phyloP scores from a whole-genome alignment of 2,329 filamentous ascomycete species.

The Neopestalotiopsis rosae region DNA sequence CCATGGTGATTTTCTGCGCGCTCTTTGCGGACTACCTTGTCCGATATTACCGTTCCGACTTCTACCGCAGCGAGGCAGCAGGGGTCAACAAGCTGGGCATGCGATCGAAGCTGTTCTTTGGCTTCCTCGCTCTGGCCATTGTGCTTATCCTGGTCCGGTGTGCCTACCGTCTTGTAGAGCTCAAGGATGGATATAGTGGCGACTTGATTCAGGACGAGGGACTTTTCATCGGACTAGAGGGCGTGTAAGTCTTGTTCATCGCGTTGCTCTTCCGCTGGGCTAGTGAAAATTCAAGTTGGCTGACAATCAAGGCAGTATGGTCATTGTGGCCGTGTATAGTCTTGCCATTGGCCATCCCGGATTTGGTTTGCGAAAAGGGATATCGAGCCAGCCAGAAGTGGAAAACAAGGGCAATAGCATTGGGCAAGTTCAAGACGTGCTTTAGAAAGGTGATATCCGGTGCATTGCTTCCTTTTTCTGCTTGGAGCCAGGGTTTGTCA shows the following conservation, averaged over 20 bases:
- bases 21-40: conserved; percentile 51
- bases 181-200: conserved; percentile 61
- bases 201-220: conserved; percentile 52
- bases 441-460: neutral
- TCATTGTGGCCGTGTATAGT: conserved; percentile 5
- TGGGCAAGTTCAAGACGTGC: neutral
- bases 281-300: neutral
- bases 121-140: conserved; percentile 55
- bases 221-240: conserved; percentile 55
- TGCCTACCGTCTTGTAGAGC: conserved; percentile 63
- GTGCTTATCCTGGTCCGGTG: conserved; percentile 62
- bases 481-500: neutral
- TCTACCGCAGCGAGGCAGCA: neutral
- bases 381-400: neutral
- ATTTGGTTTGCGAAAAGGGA: conserved; percentile 5
- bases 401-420: neutral
- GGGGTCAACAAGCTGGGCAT: neutral
- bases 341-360: conserved; percentile 11
- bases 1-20: conserved; percentile 56
- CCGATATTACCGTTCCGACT: conserved; percentile 28
- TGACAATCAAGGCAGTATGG: neutral
- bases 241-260: conserved; percentile 30
- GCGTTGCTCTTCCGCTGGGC: neutral
- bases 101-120: conserved; percentile 55
- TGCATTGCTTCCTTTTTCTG: neutral